A percentile compares a stretch with the other conserved stretches of the same genome.
Evolutionary conservation across 768 basidiomycete genomes (phyloP).

Genomic region (Boletus coccyginus): DNA sequence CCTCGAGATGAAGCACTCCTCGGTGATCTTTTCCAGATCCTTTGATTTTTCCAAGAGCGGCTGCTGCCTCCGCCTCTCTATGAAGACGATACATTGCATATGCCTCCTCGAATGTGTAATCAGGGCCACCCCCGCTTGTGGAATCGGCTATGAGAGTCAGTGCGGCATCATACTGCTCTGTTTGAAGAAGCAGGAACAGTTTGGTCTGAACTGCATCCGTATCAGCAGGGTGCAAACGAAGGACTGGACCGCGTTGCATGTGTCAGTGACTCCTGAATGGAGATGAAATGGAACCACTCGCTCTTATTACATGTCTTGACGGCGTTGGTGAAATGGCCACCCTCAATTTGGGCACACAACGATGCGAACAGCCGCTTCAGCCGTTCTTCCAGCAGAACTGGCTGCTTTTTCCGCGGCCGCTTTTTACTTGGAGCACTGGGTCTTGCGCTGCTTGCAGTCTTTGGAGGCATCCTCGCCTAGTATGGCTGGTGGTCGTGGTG

Average conservation of each 20-base stretch:
- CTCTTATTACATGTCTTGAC: constrained; percentile 93
- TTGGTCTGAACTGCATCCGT: constrained; percentile 78
- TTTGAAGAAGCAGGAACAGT: constrained; percentile 84
- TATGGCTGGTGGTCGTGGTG: neutral
- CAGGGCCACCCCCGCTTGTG: constrained; percentile 5
- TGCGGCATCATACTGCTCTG: constrained; percentile 75
- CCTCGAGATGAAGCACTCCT: constrained; percentile 76
- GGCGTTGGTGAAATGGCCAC: constrained; percentile 82
- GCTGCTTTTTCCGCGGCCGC: constrained; percentile 20
- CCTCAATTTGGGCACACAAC: constrained; percentile 84
- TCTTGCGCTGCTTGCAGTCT: constrained; percentile 5
- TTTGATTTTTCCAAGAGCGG: constrained; percentile 50
- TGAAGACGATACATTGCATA: constrained; percentile 88
- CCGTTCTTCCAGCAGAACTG: constrained; percentile 23
- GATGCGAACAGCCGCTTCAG: constrained; percentile 69
- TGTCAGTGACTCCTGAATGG: constrained; percentile 21
- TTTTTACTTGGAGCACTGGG: constrained; percentile 2
- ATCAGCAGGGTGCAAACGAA: constrained; percentile 64
- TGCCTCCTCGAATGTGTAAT: constrained; percentile 61
- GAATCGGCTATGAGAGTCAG: constrained; percentile 50
- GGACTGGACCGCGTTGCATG: constrained; percentile 46
- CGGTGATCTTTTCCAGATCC: constrained; percentile 45
- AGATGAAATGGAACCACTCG: constrained; percentile 37
- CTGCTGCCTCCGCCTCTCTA: constrained; percentile 63
- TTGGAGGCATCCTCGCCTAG: constrained; percentile 21